Conservation (phyloP, 352 stramenopile genomes). For the Globisporangium spiculum region DNA sequence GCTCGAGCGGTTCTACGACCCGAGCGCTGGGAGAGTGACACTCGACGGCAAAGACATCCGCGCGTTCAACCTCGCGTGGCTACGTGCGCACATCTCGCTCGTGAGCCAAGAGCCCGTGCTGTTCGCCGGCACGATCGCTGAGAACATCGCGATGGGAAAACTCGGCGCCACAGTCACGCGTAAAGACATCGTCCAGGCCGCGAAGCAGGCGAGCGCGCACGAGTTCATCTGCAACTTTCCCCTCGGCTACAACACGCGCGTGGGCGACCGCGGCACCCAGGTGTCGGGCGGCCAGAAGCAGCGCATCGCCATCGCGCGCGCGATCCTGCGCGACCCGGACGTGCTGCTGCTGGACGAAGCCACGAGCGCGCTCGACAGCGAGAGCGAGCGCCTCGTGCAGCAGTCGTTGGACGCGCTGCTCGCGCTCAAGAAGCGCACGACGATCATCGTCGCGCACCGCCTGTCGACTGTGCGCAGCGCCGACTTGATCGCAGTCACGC, state of each 20-base stretch:
- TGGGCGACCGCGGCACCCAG: conserved; percentile 89
- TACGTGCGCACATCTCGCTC: conserved; percentile 76
- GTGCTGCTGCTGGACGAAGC: conserved; percentile 66
- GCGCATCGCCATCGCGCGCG: conserved; percentile 80
- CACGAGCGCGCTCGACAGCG: conserved; percentile 1
- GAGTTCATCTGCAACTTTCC: conserved; percentile 82
- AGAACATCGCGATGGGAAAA: conserved; percentile 35
- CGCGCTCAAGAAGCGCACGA: conserved; percentile 84
- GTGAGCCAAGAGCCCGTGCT: conserved; percentile 82
- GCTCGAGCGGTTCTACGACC: conserved; percentile 63
- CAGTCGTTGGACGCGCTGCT: conserved; percentile 41
- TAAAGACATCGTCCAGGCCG: conserved; percentile 25
- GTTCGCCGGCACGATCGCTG: conserved; percentile 10
- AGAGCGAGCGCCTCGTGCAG: conserved; percentile 70
- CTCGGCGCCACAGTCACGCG: conserved; percentile 25
- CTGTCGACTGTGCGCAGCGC: not conserved
- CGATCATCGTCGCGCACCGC: conserved; percentile 41
- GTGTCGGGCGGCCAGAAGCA: conserved; percentile 96
- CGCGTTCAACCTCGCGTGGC: conserved; percentile 59
- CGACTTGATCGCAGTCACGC: not conserved
- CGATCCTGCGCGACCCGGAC: conserved; percentile 84
- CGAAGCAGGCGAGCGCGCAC: conserved; percentile 32
- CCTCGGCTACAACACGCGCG: conserved; percentile 78
- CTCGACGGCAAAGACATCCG: conserved; percentile 60
- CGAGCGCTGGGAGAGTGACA: conserved; percentile 28